These are phyloP conservation scores for Circinella minor DNA, from an alignment of 371 early-diverging fungal genomes.

Conservation along the genomic window DNA sequence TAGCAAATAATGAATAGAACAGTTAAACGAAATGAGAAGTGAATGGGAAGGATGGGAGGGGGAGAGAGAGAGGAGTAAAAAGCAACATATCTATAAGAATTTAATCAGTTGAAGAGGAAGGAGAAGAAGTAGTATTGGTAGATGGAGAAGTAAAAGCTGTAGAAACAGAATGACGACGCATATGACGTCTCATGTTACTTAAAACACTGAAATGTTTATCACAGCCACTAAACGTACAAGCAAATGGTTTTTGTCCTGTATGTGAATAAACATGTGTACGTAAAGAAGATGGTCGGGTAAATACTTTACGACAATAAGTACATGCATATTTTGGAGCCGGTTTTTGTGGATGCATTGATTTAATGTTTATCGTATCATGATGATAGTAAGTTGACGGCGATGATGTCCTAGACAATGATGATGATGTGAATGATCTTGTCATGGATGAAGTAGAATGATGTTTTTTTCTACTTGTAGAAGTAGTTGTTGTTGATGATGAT, in stretches of 20 bases:
- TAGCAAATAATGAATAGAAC: no score
- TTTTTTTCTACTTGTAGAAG: neutral
- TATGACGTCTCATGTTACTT: slow-evolving; percentile 75
- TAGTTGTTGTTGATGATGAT: neutral
- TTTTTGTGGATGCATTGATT: neutral
- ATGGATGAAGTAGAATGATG: neutral
- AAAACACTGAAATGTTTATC: slow-evolving; percentile 69
- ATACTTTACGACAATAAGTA: slow-evolving; percentile 26
- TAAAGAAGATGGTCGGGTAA: slow-evolving; percentile 41
- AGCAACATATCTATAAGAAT: no score
- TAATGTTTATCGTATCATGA: neutral
- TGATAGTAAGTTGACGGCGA: no score
- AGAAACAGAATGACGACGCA: slow-evolving; percentile 34
- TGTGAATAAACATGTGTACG: slow-evolving; percentile 71
- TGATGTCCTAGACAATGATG: neutral
- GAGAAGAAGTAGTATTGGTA: neutral
- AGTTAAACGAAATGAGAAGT: no score
- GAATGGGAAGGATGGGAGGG: no score
- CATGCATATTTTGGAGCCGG: slow-evolving; percentile 18
- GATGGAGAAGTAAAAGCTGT: neutral
- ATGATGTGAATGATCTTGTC: neutral
- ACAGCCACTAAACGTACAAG: slow-evolving; percentile 64
- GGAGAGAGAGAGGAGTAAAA: no score
- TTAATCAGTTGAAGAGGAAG: neutral
- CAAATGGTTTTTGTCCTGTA: slow-evolving; percentile 74